Evolutionary conservation across 2,329 filamentous ascomycete species (phyloP).

Genomic region (Trichoderma hamatum): DNA sequence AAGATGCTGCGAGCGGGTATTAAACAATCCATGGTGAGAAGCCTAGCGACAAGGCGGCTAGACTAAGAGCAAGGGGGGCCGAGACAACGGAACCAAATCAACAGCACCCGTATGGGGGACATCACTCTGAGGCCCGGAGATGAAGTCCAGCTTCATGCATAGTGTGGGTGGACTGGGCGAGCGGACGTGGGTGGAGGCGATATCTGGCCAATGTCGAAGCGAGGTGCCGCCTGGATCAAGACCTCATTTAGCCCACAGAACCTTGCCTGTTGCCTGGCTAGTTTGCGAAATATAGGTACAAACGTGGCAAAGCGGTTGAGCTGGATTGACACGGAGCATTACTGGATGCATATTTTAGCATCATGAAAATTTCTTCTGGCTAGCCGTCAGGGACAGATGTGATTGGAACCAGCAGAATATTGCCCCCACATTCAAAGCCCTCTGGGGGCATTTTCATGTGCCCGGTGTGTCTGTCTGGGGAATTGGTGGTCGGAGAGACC

Average conservation of each 20-base stretch:
- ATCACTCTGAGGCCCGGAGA: constrained; percentile 16
- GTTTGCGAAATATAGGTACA: constrained; percentile 14
- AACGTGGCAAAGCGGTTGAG: constrained; percentile 13
- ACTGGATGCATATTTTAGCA: constrained; percentile 9
- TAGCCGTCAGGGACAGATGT: neutral
- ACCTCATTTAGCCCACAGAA: constrained; percentile 12
- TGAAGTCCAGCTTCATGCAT: constrained; percentile 24
- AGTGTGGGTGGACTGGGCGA: constrained; percentile 16
- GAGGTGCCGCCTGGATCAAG: constrained; percentile 16
- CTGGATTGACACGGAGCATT: constrained; percentile 16
- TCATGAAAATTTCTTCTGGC: neutral
- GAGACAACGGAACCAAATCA: constrained; percentile 19
- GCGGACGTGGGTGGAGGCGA: constrained; percentile 13
- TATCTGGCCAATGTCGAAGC: constrained; percentile 14
- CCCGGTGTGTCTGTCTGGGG: neutral
- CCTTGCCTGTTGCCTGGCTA: constrained; percentile 5
- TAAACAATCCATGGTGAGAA: neutral
- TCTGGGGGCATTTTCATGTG: constrained; percentile 3
- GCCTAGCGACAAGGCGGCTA: constrained; percentile 3
- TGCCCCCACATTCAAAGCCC: neutral
- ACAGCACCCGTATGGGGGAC: constrained; percentile 5
- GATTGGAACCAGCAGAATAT: neutral
- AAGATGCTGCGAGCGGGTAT: constrained; percentile 3
- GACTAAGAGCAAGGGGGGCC: constrained; percentile 8
- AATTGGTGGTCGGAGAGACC: neutral